A percentile compares a stretch with the other conserved stretches of the same genome.
Conservation (phyloP, 2,329 filamentous ascomycete genomes). For the Nigrospora osmanthi region DNA sequence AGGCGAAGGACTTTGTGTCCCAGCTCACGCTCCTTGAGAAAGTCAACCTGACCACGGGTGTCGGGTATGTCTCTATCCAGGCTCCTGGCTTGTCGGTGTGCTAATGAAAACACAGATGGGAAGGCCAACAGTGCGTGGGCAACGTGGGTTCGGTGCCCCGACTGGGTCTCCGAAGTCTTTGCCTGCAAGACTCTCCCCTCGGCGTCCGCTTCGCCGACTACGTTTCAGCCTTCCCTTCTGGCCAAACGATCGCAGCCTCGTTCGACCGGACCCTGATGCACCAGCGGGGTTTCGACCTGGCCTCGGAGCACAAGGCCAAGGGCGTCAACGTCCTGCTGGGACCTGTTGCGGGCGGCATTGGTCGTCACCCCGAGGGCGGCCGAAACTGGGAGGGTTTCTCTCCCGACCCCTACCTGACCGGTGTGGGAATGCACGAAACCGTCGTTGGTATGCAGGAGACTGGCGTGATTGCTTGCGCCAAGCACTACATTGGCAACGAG, state of each 20-base stretch:
- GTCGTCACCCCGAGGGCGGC: slow-evolving; percentile 59
- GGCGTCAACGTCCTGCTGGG: slow-evolving; percentile 68
- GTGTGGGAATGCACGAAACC: slow-evolving; percentile 63
- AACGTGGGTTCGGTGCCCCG: slow-evolving; percentile 64
- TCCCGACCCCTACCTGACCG: slow-evolving; percentile 69
- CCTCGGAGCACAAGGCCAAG: slow-evolving; percentile 62
- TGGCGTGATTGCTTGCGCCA: slow-evolving; percentile 71
- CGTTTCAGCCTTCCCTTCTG: slow-evolving; percentile 73
- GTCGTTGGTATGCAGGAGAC: slow-evolving; percentile 74
- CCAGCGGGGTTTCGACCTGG: slow-evolving; percentile 63
- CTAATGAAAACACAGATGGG: slow-evolving; percentile 40
- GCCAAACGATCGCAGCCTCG: slow-evolving; percentile 73
- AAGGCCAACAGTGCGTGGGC: slow-evolving; percentile 68
- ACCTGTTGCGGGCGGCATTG: slow-evolving; percentile 66
- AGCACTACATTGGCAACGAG: slow-evolving; percentile 64
- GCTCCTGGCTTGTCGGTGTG: neutral
- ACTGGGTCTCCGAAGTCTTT: slow-evolving; percentile 65
- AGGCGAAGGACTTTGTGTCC: slow-evolving; percentile 72
- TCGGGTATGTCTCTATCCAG: slow-evolving; percentile 50
- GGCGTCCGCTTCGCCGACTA: slow-evolving; percentile 74
- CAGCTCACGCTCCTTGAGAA: slow-evolving; percentile 81
- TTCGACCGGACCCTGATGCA: slow-evolving; percentile 71
- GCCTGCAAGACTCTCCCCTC: slow-evolving; percentile 78
- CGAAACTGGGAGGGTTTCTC: slow-evolving; percentile 67
- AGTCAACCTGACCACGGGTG: slow-evolving; percentile 89